Conservation (phyloP, 257 asterid genomes). For the Gentiana dahurica region DNA sequence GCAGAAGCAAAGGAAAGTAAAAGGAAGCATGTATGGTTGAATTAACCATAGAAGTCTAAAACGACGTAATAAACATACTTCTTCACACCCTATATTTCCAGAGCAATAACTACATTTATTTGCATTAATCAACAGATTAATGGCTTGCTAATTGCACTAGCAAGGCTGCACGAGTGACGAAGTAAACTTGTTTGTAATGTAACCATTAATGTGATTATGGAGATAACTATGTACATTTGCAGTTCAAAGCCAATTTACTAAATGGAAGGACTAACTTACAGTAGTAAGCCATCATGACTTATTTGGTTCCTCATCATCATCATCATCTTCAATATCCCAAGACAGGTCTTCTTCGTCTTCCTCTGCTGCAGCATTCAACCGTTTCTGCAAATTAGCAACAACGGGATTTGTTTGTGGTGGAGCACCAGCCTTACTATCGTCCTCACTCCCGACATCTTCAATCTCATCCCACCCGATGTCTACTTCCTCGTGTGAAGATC, state of each 20-base stretch:
- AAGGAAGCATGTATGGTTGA: too few species aligned
- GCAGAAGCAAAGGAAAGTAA: too few species aligned
- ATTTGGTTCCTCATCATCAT: conserved; percentile 38
- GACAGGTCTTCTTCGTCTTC: conserved; percentile 62
- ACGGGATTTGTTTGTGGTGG: conserved; percentile 13
- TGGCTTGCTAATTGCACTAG: not conserved
- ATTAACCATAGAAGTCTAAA: too few species aligned
- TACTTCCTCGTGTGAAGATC: conserved; percentile 50
- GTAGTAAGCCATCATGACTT: conserved; percentile 25
- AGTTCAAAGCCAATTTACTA: not conserved
- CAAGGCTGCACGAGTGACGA: too few species aligned
- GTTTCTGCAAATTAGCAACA: conserved; percentile 28
- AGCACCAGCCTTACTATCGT: conserved; percentile 38
- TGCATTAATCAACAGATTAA: not conserved
- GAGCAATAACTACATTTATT: not conserved
- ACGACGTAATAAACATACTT: too few species aligned
- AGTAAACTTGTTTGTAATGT: too few species aligned
- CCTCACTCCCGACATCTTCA: conserved; percentile 58
- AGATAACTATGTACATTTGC: conserved; percentile 1
- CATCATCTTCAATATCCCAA: conserved; percentile 75
- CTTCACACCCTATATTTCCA: not conserved
- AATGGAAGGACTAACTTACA: not conserved
- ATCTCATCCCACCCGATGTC: conserved; percentile 90
- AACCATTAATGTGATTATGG: too few species aligned
- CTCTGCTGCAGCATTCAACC: conserved; percentile 38